Conservation (phyloP, 441 rosid genomes). For the Viola pubescens region DNA sequence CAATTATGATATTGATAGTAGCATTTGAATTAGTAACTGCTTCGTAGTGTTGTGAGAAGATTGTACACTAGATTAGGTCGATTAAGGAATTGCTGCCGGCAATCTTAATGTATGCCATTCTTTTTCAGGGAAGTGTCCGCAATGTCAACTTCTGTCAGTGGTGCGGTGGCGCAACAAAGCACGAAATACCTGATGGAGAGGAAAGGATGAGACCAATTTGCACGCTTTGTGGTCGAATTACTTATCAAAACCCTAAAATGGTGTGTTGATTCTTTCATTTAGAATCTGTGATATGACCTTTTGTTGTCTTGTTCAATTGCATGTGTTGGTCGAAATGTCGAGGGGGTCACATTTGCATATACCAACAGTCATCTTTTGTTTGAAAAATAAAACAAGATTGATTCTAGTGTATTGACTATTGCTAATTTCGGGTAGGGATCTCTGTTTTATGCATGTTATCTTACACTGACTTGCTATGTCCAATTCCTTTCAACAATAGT, state of each 20-base stretch:
- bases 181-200: constrained; percentile 82
- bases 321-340: not conserved
- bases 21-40: too few relatives aligned
- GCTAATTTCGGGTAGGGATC: not conserved
- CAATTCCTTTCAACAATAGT: not conserved
- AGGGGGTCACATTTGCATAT: constrained; percentile 2
- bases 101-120: not conserved
- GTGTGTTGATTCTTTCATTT: constrained; percentile 25
- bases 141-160: constrained; percentile 86
- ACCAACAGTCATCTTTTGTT: not conserved
- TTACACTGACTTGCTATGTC: not conserved
- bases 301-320: constrained; percentile 4
- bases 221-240: constrained; percentile 59
- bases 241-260: constrained; percentile 96
- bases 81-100: not conserved
- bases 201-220: constrained; percentile 85
- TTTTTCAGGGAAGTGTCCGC: constrained; percentile 47
- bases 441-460: not conserved
- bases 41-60: too few relatives aligned
- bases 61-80: too few relatives aligned
- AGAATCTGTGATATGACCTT: not conserved
- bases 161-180: constrained; percentile 88
- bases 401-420: not conserved
- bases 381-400: too few relatives aligned
- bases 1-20: too few relatives aligned